phyloP scores from a whole-genome alignment of 2,329 filamentous ascomycete genomes.

The Colletotrichum paranaense region DNA sequence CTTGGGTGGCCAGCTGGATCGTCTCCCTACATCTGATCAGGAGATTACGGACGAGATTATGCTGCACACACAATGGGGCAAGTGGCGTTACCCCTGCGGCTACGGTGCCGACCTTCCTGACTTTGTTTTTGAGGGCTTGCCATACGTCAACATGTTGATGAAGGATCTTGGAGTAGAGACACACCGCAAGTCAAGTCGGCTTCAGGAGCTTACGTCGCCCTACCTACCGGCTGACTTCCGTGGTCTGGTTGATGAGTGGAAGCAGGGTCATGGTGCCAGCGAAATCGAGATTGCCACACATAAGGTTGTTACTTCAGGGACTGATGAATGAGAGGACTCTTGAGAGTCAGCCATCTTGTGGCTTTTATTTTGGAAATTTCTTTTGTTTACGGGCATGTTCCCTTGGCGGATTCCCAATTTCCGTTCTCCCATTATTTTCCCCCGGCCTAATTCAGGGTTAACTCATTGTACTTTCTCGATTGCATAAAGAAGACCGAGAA shows the following conservation, averaged over 20 bases:
- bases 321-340: background rate
- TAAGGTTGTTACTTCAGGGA: background rate
- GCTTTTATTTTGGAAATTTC: background rate
- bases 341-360: background rate
- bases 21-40: background rate
- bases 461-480: too few relatives aligned
- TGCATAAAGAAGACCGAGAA: too few relatives aligned
- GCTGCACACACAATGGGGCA: conserved; percentile 65
- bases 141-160: conserved; percentile 54
- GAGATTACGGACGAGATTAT: conserved; percentile 39
- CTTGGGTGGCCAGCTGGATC: background rate
- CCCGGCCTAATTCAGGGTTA: too few relatives aligned
- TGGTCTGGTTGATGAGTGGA: background rate
- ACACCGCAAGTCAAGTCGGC: conserved; percentile 33
- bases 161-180: conserved; percentile 35
- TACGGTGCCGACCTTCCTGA: conserved; percentile 62
- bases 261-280: background rate
- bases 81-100: conserved; percentile 63
- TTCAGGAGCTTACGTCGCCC: conserved; percentile 32
- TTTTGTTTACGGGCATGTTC: background rate
- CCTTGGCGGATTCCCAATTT: background rate
- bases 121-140: conserved; percentile 70
- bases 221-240: background rate
- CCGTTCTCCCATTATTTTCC: background rate
- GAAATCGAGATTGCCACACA: background rate